phyloP scores from a whole-genome alignment of 2,329 filamentous ascomycete species.

The Bipolaris victoriae region DNA sequence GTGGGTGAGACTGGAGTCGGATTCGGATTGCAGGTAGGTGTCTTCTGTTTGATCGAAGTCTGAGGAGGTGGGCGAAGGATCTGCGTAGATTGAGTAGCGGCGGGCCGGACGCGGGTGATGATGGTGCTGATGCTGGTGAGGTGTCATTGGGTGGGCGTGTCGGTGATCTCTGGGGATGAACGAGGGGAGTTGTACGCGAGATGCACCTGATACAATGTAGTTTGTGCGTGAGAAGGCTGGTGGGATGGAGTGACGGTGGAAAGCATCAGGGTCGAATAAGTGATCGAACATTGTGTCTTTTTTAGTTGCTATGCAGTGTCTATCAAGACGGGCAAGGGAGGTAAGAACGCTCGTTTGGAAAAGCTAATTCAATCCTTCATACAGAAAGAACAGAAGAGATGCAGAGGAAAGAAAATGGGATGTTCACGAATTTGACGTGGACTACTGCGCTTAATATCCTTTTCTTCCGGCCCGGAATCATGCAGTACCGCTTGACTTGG shows the following conservation, averaged over 20 bases:
- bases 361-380: no score
- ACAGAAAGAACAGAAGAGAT: neutral
- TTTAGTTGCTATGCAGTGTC: neutral
- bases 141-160: neutral
- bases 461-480: neutral
- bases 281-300: constrained; percentile 9
- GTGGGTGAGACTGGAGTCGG: neutral
- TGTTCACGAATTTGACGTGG: neutral
- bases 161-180: neutral
- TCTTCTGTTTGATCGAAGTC: neutral
- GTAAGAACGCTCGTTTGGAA: neutral
- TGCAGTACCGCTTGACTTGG: neutral
- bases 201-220: neutral
- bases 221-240: neutral
- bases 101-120: neutral
- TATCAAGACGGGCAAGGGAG: neutral
- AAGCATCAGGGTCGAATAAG: constrained; percentile 6
- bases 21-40: neutral
- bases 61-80: neutral
- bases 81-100: neutral
- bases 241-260: constrained; percentile 5
- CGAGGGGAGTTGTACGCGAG: neutral
- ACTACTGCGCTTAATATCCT: neutral
- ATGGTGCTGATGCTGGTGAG: neutral
- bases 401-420: neutral